Base-by-base conservation (phyloP, 2,329 filamentous ascomycete species). In the Acephala macrosclerotiorum region DNA sequence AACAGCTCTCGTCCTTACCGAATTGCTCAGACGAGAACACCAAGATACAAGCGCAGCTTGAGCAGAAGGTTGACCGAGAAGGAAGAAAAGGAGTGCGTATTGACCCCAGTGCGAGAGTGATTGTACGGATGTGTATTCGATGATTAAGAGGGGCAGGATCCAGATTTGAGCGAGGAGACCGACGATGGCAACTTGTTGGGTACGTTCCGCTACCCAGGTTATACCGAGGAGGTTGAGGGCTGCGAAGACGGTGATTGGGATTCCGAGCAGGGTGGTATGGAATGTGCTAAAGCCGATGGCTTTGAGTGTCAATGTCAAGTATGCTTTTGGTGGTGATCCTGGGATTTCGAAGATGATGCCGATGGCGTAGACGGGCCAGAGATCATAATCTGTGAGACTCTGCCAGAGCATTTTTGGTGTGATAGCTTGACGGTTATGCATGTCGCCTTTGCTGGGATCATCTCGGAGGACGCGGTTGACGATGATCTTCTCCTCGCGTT, bases 1-100 rank as follows among this genome's bases (percentile, higher is more conserved):
- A 1, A 91, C 86, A 1, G 88, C 86, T 8, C 89, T 80, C 9
- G 85, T 87, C 12, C 88, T 81, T 12, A 91, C 87, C 1, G 84
- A 82, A 67, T 88, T 87, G 3, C 87, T 84, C 71, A 90, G 91
- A 60, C 85, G 80, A 2, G 79, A 81, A 69, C 79, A 80, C 80
- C 81, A 84, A 20, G 74, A 79, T 5, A 83, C 81, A 64, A 83
- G 80, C 40, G 84, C 82, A 0, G 82, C 79, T 64, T 85, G 82
- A 2, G 79, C 77, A 79, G 66, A 29, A 16, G 9, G 56, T n/a
- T 58, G 55, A 26, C 47, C 58, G 18, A 65, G 18, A 35, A 61
- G 36, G 35, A 68, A 53, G 49, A 79, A 80, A 80, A 36, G 72
- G 77, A n/a, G 81, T 78, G 40, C 64, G 25, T 57, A 69, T 65